Conservation (phyloP, 2,329 filamentous ascomycete species). For the Xylaria multiplex region DNA sequence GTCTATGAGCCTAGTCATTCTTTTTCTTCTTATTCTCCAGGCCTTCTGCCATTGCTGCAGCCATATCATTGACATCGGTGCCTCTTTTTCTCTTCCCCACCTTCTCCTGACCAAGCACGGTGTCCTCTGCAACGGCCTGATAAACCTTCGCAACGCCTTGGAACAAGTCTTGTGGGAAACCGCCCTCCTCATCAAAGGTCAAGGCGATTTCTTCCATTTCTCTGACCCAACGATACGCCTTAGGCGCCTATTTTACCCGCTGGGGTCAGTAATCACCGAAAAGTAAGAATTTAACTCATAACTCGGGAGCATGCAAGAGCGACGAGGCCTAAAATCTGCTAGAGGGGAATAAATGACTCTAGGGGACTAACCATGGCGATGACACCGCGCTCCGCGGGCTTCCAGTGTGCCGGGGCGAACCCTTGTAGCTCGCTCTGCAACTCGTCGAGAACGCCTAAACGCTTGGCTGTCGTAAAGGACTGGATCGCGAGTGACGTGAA, state of each 20-base stretch:
- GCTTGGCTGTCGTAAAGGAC: conserved; percentile 74
- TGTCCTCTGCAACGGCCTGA: conserved; percentile 68
- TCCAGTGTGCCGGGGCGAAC: conserved; percentile 59
- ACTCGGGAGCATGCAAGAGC: too few species aligned
- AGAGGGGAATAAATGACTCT: too few species aligned
- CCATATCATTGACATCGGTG: conserved; percentile 67
- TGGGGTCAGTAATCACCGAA: too few species aligned
- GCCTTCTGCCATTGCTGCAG: conserved; percentile 51
- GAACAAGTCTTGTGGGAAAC: conserved; percentile 68
- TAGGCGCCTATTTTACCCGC: conserved; percentile 58
- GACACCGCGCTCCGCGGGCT: conserved; percentile 61
- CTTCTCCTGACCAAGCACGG: conserved; percentile 68
- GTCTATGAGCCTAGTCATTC: conserved; percentile 40
- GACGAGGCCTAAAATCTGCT: too few species aligned
- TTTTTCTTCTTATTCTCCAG: conserved; percentile 49
- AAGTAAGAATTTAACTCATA: too few species aligned
- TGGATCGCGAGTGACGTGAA: conserved; percentile 76
- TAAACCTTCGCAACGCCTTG: conserved; percentile 70
- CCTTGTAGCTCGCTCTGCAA: conserved; percentile 65
- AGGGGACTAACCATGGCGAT: conserved; percentile 58
- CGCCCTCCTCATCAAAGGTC: conserved; percentile 72
- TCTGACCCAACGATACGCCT: conserved; percentile 80
- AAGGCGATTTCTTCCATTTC: conserved; percentile 81
- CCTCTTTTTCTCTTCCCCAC: conserved; percentile 66
- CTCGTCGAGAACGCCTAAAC: conserved; percentile 69